Conservation (phyloP, 2,329 filamentous ascomycete species). For the Colletotrichum neosansevieriae region DNA sequence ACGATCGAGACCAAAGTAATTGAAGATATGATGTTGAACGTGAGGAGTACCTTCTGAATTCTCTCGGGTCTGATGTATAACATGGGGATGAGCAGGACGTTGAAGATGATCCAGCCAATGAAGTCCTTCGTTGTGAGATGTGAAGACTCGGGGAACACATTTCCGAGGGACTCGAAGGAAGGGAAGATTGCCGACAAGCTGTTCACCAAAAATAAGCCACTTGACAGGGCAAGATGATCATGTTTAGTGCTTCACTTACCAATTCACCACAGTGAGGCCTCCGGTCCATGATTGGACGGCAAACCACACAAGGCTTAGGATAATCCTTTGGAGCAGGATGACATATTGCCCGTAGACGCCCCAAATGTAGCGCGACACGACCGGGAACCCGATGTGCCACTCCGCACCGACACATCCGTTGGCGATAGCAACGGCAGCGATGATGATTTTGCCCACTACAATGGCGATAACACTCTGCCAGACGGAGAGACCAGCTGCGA, state of each 20-base stretch:
- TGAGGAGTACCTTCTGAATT: slow-evolving; percentile 48
- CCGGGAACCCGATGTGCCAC: slow-evolving; percentile 58
- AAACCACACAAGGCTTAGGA: slow-evolving; percentile 55
- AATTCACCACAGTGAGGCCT: slow-evolving; percentile 42
- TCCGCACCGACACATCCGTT: slow-evolving; percentile 34
- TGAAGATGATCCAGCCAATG: slow-evolving; percentile 48
- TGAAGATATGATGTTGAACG: slow-evolving; percentile 49
- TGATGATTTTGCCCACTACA: slow-evolving; percentile 36
- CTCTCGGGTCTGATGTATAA: slow-evolving; percentile 57
- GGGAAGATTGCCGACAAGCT: slow-evolving; percentile 46
- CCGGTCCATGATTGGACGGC: slow-evolving; percentile 50
- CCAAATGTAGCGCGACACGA: slow-evolving; percentile 54
- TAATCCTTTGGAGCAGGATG: slow-evolving; percentile 53
- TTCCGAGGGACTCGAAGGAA: slow-evolving; percentile 43
- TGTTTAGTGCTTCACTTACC: not conserved
- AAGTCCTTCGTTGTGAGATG: slow-evolving; percentile 45
- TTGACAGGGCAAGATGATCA: no score
- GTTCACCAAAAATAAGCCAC: not conserved
- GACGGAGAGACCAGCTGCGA: slow-evolving; percentile 28
- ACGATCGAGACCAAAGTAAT: slow-evolving; percentile 48
- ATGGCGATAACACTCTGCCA: slow-evolving; percentile 36
- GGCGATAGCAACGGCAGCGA: slow-evolving; percentile 28
- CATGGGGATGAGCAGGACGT: slow-evolving; percentile 50
- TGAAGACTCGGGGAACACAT: slow-evolving; percentile 43
- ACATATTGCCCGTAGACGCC: slow-evolving; percentile 55